Conservation (phyloP, 2,329 filamentous ascomycete genomes). For the Venturia asperata region DNA sequence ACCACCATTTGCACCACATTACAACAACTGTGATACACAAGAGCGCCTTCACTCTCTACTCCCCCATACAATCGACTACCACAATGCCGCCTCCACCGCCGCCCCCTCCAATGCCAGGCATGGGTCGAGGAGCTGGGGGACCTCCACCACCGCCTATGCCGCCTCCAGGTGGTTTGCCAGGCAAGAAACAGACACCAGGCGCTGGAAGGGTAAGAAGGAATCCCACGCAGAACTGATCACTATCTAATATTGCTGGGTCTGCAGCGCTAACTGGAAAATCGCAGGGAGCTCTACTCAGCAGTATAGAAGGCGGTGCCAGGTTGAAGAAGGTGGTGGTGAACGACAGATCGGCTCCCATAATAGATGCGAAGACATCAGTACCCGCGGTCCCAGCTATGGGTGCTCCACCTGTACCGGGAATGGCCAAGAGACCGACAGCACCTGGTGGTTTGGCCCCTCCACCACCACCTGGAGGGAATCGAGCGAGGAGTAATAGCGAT, state of each 20-base stretch:
- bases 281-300: conserved; percentile 77
- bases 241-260: not conserved
- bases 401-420: conserved; percentile 72
- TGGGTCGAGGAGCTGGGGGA: conserved; percentile 46
- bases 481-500: conserved; percentile 80
- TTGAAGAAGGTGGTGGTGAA: conserved; percentile 84
- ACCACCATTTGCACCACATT: not conserved
- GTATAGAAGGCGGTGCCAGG: conserved; percentile 73
- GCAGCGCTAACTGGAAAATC: not conserved
- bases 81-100: conserved; percentile 53
- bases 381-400: conserved; percentile 59
- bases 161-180: conserved; percentile 55
- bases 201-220: conserved; percentile 54
- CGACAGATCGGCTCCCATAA: conserved; percentile 75
- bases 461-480: conserved; percentile 60
- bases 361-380: conserved; percentile 49
- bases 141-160: conserved; percentile 59
- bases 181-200: conserved; percentile 40
- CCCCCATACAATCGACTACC: not conserved
- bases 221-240: conserved; percentile 1
- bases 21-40: not conserved
- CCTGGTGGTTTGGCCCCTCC: conserved; percentile 37
- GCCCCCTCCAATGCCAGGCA: conserved; percentile 60
- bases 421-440: conserved; percentile 28
- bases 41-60: not conserved